Percentiles rank a stretch among this genome's conserved stretches.
Conservation (phyloP, 805 yeast genomes). For the Barnettozyma californica region DNA sequence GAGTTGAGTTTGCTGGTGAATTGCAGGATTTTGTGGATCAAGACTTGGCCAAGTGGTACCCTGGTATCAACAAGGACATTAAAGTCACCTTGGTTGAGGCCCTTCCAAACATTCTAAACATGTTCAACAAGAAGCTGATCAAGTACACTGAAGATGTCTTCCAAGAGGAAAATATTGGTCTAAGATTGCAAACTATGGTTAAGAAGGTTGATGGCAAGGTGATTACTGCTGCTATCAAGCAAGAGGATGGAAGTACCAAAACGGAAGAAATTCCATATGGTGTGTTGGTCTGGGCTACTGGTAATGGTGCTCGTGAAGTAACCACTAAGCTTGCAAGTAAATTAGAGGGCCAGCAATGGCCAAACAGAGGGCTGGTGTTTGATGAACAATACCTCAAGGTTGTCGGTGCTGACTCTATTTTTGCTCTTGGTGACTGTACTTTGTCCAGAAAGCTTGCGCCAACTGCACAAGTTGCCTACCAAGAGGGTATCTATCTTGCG, state of each 20-base stretch:
- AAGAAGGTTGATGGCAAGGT: constrained; percentile 72
- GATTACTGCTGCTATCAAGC: constrained; percentile 68
- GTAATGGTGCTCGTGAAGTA: constrained; percentile 81
- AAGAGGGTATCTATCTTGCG: constrained; percentile 81
- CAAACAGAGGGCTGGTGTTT: constrained; percentile 83
- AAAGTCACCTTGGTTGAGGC: constrained; percentile 87
- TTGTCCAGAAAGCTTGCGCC: constrained; percentile 78
- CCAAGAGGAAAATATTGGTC: constrained; percentile 54
- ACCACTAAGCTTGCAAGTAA: constrained; percentile 60
- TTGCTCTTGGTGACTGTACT: constrained; percentile 92
- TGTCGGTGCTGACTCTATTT: constrained; percentile 77
- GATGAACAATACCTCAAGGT: constrained; percentile 67
- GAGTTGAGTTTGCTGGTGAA: constrained; percentile 96
- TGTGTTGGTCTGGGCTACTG: constrained; percentile 94
- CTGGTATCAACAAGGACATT: constrained; percentile 79
- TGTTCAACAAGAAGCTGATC: constrained; percentile 40
- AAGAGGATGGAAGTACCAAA: constrained; percentile 64
- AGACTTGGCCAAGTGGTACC: constrained; percentile 83
- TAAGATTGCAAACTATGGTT: constrained; percentile 83
- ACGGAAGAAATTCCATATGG: constrained; percentile 73
- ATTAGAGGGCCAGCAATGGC: constrained; percentile 73
- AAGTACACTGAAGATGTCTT: constrained; percentile 39
- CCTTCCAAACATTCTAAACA: constrained; percentile 72
- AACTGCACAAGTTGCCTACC: constrained; percentile 96
- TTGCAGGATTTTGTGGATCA: constrained; percentile 91